These are phyloP conservation scores for Cutaneotrichosporon mucoides DNA, from an alignment of 1,284 basidiomycete species.

Conservation along the genomic window DNA sequence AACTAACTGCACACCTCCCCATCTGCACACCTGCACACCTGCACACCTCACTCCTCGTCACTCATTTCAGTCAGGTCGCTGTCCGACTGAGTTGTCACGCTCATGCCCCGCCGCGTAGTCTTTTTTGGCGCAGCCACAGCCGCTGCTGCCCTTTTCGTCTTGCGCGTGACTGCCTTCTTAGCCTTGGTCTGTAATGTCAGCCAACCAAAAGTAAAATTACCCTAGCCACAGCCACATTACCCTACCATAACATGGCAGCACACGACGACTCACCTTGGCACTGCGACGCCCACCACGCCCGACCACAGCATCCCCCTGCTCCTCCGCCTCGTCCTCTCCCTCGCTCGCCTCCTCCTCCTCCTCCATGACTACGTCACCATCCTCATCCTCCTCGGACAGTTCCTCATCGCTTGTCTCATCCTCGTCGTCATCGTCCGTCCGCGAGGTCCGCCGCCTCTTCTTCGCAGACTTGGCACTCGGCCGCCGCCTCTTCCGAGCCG, in stretches of 20 bases:
- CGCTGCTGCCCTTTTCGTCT: not conserved
- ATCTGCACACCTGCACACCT: not conserved
- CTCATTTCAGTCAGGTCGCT: conserved; percentile 9
- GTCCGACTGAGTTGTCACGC: not conserved
- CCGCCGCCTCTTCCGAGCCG: not conserved
- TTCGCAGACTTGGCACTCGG: conserved; percentile 7
- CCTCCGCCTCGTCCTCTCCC: conserved; percentile 22
- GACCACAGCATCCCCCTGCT: conserved; percentile 24
- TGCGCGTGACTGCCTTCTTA: conserved; percentile 30
- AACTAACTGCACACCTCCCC: not conserved
- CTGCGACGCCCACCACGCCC: conserved; percentile 40
- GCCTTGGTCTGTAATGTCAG: conserved; percentile 33
- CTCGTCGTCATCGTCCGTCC: conserved; percentile 7
- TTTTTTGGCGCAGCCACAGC: not conserved
- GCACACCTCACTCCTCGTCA: not conserved
- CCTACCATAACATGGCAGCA: not conserved
- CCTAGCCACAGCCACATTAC: not conserved
- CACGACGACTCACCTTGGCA: conserved; percentile 37
- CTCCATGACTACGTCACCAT: conserved; percentile 24
- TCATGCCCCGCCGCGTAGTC: not conserved
- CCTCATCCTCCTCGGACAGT: conserved; percentile 11
- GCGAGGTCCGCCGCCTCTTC: conserved; percentile 9
- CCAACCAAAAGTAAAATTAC: not conserved
- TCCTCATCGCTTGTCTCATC: conserved; percentile 4
- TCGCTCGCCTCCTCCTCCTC: conserved; percentile 11